Evolutionary conservation across 495 filamentous ascomycete species (phyloP).

Genomic region (Sphaerosporella brunnea): DNA sequence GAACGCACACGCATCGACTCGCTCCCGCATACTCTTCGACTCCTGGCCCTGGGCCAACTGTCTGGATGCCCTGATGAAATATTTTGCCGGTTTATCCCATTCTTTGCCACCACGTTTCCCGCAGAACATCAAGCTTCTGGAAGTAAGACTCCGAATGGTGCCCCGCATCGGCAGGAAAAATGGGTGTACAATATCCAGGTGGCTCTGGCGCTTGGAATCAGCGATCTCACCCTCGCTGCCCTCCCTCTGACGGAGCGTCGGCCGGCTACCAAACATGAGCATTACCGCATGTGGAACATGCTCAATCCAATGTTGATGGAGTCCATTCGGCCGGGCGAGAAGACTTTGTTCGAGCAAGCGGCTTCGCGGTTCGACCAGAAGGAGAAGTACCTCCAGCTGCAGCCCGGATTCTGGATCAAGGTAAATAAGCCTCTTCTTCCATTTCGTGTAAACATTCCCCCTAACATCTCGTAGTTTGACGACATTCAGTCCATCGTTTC

Average conservation of each 20-base stretch:
- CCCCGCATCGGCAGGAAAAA: constrained; percentile 9
- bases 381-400: constrained; percentile 21
- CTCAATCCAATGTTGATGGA: constrained; percentile 19
- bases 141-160: constrained; percentile 6
- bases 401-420: constrained; percentile 26
- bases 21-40: constrained; percentile 21
- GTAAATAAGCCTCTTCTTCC: no score
- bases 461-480: constrained; percentile 13
- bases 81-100: constrained; percentile 15
- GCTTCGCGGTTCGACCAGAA: constrained; percentile 15
- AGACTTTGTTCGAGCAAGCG: constrained; percentile 14
- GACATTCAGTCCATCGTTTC: constrained; percentile 19
- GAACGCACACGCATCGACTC: constrained; percentile 17
- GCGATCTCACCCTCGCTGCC: constrained; percentile 15
- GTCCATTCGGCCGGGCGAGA: constrained; percentile 9
- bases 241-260: constrained; percentile 8
- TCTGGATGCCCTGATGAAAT: neutral
- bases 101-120: constrained; percentile 17
- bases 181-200: constrained; percentile 25
- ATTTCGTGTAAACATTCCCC: neutral
- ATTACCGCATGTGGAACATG: constrained; percentile 23
- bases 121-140: constrained; percentile 6
- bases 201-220: constrained; percentile 21
- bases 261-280: constrained; percentile 13
- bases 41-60: constrained; percentile 9